phyloP scores from a whole-genome alignment of 352 stramenopile genomes.

The Plasmopara muralis region DNA sequence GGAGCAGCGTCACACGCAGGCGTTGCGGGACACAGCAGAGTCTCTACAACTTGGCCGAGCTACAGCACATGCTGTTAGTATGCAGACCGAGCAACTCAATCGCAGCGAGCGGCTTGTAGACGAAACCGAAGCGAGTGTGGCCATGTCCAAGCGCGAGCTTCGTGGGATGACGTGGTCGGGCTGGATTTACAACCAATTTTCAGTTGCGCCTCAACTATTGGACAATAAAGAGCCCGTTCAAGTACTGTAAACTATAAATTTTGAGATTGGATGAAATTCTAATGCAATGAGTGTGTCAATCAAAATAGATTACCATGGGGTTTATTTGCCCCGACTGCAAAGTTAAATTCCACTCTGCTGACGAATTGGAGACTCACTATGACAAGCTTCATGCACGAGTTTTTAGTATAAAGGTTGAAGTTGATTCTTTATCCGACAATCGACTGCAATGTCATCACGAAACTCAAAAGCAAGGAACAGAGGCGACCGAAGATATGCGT shows the following conservation, averaged over 20 bases:
- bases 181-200: slow-evolving; percentile 73
- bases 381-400: slow-evolving; percentile 29
- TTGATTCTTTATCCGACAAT: not conserved
- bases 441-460: not conserved
- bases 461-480: slow-evolving; percentile 2
- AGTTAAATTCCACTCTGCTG: slow-evolving; percentile 48
- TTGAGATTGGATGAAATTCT: not conserved
- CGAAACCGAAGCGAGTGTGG: slow-evolving; percentile 49
- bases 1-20: slow-evolving; percentile 41
- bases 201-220: slow-evolving; percentile 24
- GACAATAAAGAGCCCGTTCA: not conserved
- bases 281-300: slow-evolving; percentile 2
- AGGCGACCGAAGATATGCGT: slow-evolving; percentile 23
- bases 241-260: slow-evolving; percentile 4
- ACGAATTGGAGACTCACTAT: slow-evolving; percentile 59
- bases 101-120: slow-evolving; percentile 50
- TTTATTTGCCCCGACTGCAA: slow-evolving; percentile 83
- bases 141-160: slow-evolving; percentile 54
- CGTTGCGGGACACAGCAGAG: slow-evolving; percentile 43
- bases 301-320: slow-evolving; percentile 61
- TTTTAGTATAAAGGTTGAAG: not conserved
- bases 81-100: slow-evolving; percentile 60
- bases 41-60: slow-evolving; percentile 42
- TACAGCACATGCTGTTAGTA: slow-evolving; percentile 55
- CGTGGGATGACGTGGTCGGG: slow-evolving; percentile 73